phyloP scores from a whole-genome alignment of 371 early-diverging fungal species.

The Mortierella sp. region DNA sequence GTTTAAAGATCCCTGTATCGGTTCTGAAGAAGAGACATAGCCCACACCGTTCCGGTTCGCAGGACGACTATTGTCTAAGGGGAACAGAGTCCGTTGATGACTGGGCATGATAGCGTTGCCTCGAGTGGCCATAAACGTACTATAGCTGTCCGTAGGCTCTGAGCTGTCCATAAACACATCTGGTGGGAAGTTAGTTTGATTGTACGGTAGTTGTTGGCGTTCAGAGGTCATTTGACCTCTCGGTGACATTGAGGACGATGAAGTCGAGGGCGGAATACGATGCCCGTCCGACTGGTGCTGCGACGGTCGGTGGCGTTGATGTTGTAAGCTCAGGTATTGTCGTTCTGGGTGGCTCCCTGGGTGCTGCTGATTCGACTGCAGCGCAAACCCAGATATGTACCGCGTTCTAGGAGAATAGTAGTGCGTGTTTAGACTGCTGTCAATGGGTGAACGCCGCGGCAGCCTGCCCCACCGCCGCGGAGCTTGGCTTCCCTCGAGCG shows the following conservation, averaged over 20 bases:
- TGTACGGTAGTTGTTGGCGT: neutral
- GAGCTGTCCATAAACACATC: constrained; percentile 19
- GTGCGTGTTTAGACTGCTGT: constrained; percentile 1
- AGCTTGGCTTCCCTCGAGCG: constrained; percentile 10
- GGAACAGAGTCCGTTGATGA: no score
- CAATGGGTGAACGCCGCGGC: constrained; percentile 36
- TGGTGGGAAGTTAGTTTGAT: neutral
- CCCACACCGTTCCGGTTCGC: no score
- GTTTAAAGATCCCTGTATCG: constrained; percentile 41
- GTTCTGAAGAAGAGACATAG: no score
- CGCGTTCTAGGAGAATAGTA: constrained; percentile 42
- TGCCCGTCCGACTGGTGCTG: neutral
- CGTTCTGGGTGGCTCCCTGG: constrained; percentile 1
- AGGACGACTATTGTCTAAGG: no score
- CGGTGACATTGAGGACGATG: no score
- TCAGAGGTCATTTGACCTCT: no score
- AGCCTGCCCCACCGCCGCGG: constrained; percentile 28
- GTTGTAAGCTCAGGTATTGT: constrained; percentile 1
- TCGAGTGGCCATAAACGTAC: constrained; percentile 9
- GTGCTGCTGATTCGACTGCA: neutral
- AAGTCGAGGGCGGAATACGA: no score
- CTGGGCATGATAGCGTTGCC: neutral
- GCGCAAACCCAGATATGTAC: constrained; percentile 17
- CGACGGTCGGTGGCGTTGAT: neutral
- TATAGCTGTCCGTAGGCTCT: constrained; percentile 9